Evolutionary conservation across 257 asterid genomes (phyloP), one percentile per base, ranked within the genome.

Genomic region (Perilla frutescens): DNA sequence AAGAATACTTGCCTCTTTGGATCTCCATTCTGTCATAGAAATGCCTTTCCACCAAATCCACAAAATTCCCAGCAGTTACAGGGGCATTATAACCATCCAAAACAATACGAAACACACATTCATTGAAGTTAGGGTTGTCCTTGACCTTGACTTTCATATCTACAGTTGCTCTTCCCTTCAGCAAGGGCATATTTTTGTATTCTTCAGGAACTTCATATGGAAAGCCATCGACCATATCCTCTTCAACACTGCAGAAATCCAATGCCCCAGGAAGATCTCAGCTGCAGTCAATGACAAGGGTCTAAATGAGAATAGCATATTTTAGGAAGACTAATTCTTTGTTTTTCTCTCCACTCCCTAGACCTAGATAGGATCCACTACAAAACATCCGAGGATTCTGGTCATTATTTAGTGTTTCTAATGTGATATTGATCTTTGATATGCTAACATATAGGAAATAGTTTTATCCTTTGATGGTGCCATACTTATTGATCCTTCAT

Each of bases 261-360:
- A 94, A 91, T 87, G 94, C 98, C 95, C 97, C 97, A 95, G 85
- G 99, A 89, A 92, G 97, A 92, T 90, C 98, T 95, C 99, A 95
- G 99, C 99, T 95, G 99, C 99, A 92, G 98, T 89, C 91, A 91
- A 87, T 92, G 86, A 90, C 89, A 90, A 90, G 96, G 88, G 84
- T 77, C 73, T 85, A 95, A 90, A 91, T 91, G 96, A 91, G 97
- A 86, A 79, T 9, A 76, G 77, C 83, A 81, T 66, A 81, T 68
- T 82, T 87, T 86, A 59, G 84, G 87, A 84, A 74, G 79, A 66
- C 73, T 76, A 43, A 8, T 15, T 76, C 71, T 77, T 71, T 64
- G 41, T 60, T 61, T 34, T 77, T 75, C 76, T 73, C 70, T 76
- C 80, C 80, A 62, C 51, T 77, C n/a, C 66, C 81, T 70, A 77